These are phyloP conservation scores for Massarina eburnea DNA, from an alignment of 2,329 filamentous ascomycete species.

Conservation along the genomic window DNA sequence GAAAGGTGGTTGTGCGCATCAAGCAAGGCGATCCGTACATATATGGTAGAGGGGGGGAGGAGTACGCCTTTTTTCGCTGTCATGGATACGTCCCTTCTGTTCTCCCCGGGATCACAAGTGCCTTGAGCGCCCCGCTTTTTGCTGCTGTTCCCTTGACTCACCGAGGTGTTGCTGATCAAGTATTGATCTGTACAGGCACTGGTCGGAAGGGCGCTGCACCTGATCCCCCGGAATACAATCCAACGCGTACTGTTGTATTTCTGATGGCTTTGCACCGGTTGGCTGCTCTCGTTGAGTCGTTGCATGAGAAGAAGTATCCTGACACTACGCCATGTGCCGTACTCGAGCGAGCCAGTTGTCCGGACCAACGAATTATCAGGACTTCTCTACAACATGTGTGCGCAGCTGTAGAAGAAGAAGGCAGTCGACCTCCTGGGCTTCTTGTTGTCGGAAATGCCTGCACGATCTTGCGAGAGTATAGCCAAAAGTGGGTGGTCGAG, in stretches of 20 bases:
- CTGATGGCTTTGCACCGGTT: constrained; percentile 94
- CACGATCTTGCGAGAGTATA: constrained; percentile 67
- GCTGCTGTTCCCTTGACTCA: constrained; percentile 87
- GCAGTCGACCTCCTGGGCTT: constrained; percentile 84
- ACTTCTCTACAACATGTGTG: constrained; percentile 80
- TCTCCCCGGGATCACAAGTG: constrained; percentile 86
- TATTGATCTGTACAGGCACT: constrained; percentile 94
- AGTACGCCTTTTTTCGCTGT: constrained; percentile 78
- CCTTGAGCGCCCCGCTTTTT: constrained; percentile 84
- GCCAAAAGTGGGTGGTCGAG: constrained; percentile 77
- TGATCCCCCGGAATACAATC: constrained; percentile 75
- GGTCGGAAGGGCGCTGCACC: constrained; percentile 85
- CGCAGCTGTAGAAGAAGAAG: constrained; percentile 83
- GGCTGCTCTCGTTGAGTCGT: constrained; percentile 68
- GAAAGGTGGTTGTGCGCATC: constrained; percentile 80
- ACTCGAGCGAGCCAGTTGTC: constrained; percentile 88
- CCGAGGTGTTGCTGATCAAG: constrained; percentile 85
- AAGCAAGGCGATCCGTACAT: constrained; percentile 98
- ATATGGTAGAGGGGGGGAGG: constrained; percentile 92
- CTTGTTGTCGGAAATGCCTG: constrained; percentile 85
- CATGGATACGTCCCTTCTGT: constrained; percentile 72
- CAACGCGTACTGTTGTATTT: constrained; percentile 83
- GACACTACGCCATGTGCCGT: constrained; percentile 83
- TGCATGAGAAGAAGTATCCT: constrained; percentile 66
- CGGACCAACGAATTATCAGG: constrained; percentile 89